Base-by-base conservation (phyloP, 139 green algal species). In the Chlorella vulgaris region DNA sequence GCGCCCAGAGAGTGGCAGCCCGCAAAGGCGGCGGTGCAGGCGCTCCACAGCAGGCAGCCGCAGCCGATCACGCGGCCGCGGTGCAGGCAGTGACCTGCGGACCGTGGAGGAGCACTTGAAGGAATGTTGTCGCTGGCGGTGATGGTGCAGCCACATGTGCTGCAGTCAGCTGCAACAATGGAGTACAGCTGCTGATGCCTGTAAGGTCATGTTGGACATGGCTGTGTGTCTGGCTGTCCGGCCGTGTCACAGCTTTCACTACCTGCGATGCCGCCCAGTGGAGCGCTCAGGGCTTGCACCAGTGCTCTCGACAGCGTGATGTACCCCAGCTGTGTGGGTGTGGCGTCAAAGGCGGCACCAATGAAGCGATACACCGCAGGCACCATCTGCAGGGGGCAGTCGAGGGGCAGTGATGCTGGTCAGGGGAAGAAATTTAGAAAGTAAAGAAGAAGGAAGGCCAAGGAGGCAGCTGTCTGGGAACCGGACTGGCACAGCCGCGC, bases 321-420 rank as follows among this genome's bases (percentile, higher is more conserved):
- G 36, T 84, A 84, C 33, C 92, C 92, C 33, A 96, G 87, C 83
- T 95, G 80, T 0, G 87, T 86, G 1, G 94, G 94, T 3, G 85
- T 92, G 40, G 92, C 92, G 22, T 80, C 24, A 10, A 95, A 86
- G 1, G 87, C 87, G 28, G 68, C 79, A 15, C 91, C 93, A 22
- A 96, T 70, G 53, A 81, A 90, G n/a, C 86, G 81, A 71, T 97
- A 97, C 22, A 97, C 84, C 1, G 93, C 93, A 22, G 93, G 93
- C 13, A 97, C 81, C 42, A 94, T 89, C 74, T 91, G 83, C n/a
- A n/a, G 35, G 50, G 40, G 21, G 40, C 2, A 28, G 26, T 13
- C 7, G n/a, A 36, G 29, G 10, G 7, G 3, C 1, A 28, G 18
- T 22, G 43, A 8, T 2, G 3, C 8, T 4, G 31, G n/a, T 19